A percentile compares a stretch with the other conserved stretches of the same genome.
phyloP scores from a whole-genome alignment of 2,329 filamentous ascomycete genomes.

The Hypoxylon sp. region DNA sequence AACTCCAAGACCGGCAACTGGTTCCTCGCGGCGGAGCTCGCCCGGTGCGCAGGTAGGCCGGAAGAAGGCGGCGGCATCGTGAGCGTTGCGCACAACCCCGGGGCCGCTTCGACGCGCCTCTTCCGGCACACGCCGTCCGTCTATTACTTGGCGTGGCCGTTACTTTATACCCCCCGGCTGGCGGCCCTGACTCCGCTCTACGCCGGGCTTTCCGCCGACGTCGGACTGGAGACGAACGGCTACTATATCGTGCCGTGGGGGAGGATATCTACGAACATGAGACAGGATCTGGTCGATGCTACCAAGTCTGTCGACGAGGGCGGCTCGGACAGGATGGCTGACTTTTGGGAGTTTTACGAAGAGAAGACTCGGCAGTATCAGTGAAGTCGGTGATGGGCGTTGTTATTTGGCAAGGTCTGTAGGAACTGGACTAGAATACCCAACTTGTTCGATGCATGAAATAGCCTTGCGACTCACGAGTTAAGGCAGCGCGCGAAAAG shows the following conservation, averaged over 20 bases:
- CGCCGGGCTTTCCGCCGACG: slow-evolving; percentile 1
- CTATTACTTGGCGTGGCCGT: slow-evolving; percentile 25
- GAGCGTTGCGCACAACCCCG: slow-evolving; percentile 31
- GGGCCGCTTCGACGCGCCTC: slow-evolving; percentile 27
- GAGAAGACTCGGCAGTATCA: neutral
- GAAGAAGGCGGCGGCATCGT: slow-evolving; percentile 14
- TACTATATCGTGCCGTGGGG: slow-evolving; percentile 28
- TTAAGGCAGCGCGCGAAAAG: too few species aligned
- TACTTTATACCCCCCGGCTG: slow-evolving; percentile 24
- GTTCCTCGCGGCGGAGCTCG: slow-evolving; percentile 32
- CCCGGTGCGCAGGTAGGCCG: slow-evolving; percentile 6
- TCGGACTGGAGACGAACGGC: slow-evolving; percentile 6
- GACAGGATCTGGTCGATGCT: slow-evolving; percentile 18
- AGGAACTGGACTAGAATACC: too few species aligned
- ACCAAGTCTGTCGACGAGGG: slow-evolving; percentile 16
- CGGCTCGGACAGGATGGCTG: slow-evolving; percentile 21
- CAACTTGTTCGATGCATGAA: too few species aligned
- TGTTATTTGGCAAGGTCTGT: too few species aligned
- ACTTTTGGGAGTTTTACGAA: slow-evolving; percentile 29
- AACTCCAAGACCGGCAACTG: slow-evolving; percentile 36
- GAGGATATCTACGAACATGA: slow-evolving; percentile 9
- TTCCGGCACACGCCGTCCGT: slow-evolving; percentile 33
- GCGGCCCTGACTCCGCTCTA: slow-evolving; percentile 22
- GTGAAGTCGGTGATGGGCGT: too few species aligned
- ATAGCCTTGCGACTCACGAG: too few species aligned